Evolutionary conservation across 768 basidiomycete species (phyloP).

Genomic region (Hericium rajendrae): DNA sequence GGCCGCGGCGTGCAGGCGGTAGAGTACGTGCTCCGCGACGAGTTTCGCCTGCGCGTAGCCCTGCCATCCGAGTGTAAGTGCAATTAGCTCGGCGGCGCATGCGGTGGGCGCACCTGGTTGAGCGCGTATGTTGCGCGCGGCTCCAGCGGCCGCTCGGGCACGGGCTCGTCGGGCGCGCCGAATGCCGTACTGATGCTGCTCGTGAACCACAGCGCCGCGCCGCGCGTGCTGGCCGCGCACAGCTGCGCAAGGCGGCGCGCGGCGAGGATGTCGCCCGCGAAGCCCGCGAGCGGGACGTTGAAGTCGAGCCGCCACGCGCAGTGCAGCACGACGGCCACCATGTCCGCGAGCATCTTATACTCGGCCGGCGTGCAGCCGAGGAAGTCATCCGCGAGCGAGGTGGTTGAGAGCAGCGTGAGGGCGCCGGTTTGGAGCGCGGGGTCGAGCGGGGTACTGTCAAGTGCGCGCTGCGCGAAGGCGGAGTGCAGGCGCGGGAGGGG

Average conservation of each 20-base stretch:
- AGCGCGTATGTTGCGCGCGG: neutral
- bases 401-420: neutral
- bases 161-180: neutral
- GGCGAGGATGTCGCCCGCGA: neutral
- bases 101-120: neutral
- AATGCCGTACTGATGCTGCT: neutral
- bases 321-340: neutral
- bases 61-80: neutral
- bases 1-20: neutral
- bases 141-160: neutral
- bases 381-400: neutral
- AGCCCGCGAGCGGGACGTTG: constrained; percentile 1
- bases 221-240: neutral
- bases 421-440: neutral
- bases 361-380: neutral
- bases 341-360: neutral
- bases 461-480: neutral
- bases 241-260: neutral
- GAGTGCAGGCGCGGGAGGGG: neutral
- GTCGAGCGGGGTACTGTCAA: neutral
- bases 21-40: constrained; percentile 1
- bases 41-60: neutral
- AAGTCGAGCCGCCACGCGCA: constrained; percentile 1
- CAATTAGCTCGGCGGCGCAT: neutral
- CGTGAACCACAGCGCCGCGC: neutral